phyloP scores from a whole-genome alignment of 2,329 filamentous ascomycete genomes.

The Penicillium capsulatum region DNA sequence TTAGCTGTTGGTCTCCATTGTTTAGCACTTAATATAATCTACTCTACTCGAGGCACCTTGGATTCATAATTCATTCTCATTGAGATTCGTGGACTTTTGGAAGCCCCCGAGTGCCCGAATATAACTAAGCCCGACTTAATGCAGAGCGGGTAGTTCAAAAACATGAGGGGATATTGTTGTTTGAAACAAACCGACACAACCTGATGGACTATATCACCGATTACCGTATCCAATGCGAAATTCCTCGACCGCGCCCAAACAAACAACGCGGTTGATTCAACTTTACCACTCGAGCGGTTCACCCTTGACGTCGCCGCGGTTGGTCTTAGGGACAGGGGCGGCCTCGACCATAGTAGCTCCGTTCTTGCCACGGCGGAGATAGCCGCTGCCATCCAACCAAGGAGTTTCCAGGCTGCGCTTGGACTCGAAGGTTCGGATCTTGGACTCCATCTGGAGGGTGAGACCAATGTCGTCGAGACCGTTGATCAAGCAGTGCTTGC shows the following conservation, averaged over 20 bases:
- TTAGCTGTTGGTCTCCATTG: not conserved
- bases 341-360: conserved; percentile 59
- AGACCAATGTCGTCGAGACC: conserved; percentile 93
- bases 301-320: conserved; percentile 74
- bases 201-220: conserved; percentile 7
- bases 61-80: conserved; percentile 26
- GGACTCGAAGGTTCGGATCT: conserved; percentile 78
- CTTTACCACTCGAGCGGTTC: conserved; percentile 85
- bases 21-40: conserved; percentile 8
- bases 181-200: conserved; percentile 11
- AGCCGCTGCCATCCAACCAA: conserved; percentile 85
- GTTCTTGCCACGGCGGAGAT: conserved; percentile 59
- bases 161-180: conserved; percentile 21
- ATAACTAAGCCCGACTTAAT: conserved; percentile 10
- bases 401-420: conserved; percentile 74
- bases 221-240: conserved; percentile 10
- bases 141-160: conserved; percentile 8
- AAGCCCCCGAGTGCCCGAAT: conserved; percentile 11
- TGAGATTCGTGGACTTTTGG: conserved; percentile 18
- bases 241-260: conserved; percentile 6
- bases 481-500: conserved; percentile 90
- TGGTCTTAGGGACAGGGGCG: conserved; percentile 77
- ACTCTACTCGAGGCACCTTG: not conserved
- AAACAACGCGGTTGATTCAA: conserved; percentile 8
- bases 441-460: conserved; percentile 86